Evolutionary conservation across 2,329 filamentous ascomycete genomes (phyloP).

Genomic region (Metarhizium sp.): DNA sequence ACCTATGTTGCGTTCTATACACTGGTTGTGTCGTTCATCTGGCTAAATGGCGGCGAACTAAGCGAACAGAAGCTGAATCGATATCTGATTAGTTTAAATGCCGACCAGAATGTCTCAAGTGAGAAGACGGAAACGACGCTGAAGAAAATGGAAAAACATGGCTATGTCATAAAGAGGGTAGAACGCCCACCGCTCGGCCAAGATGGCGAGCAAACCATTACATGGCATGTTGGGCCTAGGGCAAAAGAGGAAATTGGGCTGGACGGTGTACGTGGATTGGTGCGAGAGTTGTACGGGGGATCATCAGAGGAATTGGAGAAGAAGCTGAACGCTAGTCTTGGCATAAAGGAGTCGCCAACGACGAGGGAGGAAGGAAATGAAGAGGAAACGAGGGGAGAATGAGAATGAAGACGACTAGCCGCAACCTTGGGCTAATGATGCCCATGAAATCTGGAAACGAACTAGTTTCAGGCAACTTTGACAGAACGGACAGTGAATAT

Average conservation of each 20-base stretch:
- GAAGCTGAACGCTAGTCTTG: slow-evolving; percentile 53
- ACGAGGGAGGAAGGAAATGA: slow-evolving; percentile 16
- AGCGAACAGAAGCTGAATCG: slow-evolving; percentile 71
- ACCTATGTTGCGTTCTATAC: slow-evolving; percentile 76
- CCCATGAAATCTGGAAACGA: neutral
- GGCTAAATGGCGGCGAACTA: slow-evolving; percentile 62
- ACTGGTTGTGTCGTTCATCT: slow-evolving; percentile 67
- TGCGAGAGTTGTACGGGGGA: slow-evolving; percentile 50
- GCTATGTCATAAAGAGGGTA: slow-evolving; percentile 67
- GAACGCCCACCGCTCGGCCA: slow-evolving; percentile 45
- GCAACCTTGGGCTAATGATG: neutral
- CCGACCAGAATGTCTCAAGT: slow-evolving; percentile 62
- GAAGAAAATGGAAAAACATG: slow-evolving; percentile 67
- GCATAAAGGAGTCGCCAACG: slow-evolving; percentile 28
- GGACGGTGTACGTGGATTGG: slow-evolving; percentile 63
- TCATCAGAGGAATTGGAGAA: slow-evolving; percentile 45
- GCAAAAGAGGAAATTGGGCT: slow-evolving; percentile 77
- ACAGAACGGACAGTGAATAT: too few species aligned
- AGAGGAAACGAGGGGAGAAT: slow-evolving; percentile 4
- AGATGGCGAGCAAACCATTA: slow-evolving; percentile 65
- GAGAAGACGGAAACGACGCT: slow-evolving; percentile 70
- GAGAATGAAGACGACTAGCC: neutral
- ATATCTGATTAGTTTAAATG: slow-evolving; percentile 65
- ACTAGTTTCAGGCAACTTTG: neutral
- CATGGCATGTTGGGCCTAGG: slow-evolving; percentile 76